phyloP scores from a whole-genome alignment of 352 stramenopile species.

The Phytophthora hibernalis region DNA sequence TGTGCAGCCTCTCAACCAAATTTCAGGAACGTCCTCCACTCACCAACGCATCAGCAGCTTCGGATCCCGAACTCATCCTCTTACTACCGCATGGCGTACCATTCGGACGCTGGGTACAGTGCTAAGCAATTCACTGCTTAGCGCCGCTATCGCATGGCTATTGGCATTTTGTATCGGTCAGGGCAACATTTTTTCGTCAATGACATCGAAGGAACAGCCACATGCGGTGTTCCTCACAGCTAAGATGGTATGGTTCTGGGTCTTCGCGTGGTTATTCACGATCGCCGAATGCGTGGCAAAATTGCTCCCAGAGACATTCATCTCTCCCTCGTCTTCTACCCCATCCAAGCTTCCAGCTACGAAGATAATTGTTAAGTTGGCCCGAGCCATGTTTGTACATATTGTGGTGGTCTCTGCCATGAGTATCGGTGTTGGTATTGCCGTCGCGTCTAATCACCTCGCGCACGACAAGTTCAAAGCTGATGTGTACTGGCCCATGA shows the following conservation, averaged over 20 bases:
- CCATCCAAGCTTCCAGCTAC: conserved; percentile 1
- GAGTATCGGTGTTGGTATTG: conserved; percentile 12
- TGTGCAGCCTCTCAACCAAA: conserved; percentile 17
- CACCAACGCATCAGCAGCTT: conserved; percentile 11
- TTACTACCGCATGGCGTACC: conserved; percentile 5
- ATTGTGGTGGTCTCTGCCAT: conserved; percentile 7
- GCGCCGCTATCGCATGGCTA: conserved; percentile 26
- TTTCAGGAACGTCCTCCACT: not conserved
- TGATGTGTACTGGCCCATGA: conserved; percentile 30
- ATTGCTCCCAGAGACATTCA: conserved; percentile 25
- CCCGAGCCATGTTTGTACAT: conserved; percentile 21
- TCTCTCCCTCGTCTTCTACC: not conserved
- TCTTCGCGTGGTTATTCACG: conserved; percentile 30
- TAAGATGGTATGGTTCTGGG: conserved; percentile 33
- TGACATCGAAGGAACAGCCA: conserved; percentile 6
- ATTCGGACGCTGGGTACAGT: conserved; percentile 29
- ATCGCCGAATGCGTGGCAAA: conserved; percentile 28
- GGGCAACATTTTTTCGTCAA: conserved; percentile 18
- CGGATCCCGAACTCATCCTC: not conserved
- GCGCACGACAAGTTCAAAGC: conserved; percentile 15
- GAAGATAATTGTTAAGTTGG: conserved; percentile 16
- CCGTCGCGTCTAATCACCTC: conserved; percentile 5
- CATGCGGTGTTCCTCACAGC: conserved; percentile 19
- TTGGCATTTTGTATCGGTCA: conserved; percentile 16
- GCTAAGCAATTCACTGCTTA: conserved; percentile 32